These are phyloP conservation scores for Starmerella apis DNA, from an alignment of 805 yeast species.

Conservation along the genomic window DNA sequence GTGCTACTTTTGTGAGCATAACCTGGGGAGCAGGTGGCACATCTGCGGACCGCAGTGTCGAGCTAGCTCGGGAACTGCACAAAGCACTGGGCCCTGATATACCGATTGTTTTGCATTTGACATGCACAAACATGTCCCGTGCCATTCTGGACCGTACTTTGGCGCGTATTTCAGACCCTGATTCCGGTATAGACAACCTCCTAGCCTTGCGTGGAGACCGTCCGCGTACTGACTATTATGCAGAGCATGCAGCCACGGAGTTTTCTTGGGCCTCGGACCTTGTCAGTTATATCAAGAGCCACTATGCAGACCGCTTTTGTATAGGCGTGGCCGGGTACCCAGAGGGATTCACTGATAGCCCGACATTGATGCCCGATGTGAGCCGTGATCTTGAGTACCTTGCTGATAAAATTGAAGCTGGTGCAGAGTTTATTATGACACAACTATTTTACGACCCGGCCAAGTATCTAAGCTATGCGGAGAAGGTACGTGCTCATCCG, in stretches of 20 bases:
- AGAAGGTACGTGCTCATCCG: constrained; percentile 44
- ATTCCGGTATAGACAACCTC: constrained; percentile 74
- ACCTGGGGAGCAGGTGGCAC: constrained; percentile 99
- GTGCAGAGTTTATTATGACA: constrained; percentile 87
- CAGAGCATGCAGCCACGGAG: constrained; percentile 29
- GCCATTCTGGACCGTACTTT: constrained; percentile 71
- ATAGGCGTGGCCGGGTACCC: constrained; percentile 97
- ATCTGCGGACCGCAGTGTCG: constrained; percentile 75
- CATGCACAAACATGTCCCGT: constrained; percentile 87
- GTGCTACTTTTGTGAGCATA: constrained; percentile 81
- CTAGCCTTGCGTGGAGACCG: constrained; percentile 95
- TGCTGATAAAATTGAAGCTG: constrained; percentile 79
- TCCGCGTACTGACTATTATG: constrained; percentile 53
- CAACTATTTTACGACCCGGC: constrained; percentile 85
- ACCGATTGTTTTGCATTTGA: constrained; percentile 89
- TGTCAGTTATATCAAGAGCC: constrained; percentile 58
- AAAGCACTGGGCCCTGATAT: constrained; percentile 48
- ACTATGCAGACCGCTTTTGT: constrained; percentile 74
- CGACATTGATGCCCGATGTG: constrained; percentile 58
- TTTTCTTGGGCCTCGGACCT: constrained; percentile 59
- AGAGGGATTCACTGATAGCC: constrained; percentile 91
- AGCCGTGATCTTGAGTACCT: constrained; percentile 64
- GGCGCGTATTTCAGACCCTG: constrained; percentile 44
- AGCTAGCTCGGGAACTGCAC: constrained; percentile 68
- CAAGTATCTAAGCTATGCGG: constrained; percentile 70